Evolutionary conservation across 2,329 filamentous ascomycete genomes (phyloP).

Genomic region (Colletotrichum truncatum): DNA sequence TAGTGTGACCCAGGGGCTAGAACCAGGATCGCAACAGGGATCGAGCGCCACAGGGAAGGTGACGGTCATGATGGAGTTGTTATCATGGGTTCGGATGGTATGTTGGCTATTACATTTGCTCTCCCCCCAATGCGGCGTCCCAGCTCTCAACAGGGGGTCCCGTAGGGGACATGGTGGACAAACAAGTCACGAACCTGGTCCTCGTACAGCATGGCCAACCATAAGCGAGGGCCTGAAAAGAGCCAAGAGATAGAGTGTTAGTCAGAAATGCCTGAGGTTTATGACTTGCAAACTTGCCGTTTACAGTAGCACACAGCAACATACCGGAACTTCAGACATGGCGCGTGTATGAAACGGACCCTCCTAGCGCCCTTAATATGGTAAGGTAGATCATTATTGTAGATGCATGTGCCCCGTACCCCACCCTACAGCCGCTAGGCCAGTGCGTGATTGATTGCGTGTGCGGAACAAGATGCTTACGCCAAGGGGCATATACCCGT

Average conservation of each 20-base stretch:
- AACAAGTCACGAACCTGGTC: not conserved
- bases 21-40: slow-evolving; percentile 6
- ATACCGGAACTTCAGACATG: slow-evolving; percentile 26
- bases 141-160: not conserved
- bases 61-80: slow-evolving; percentile 10
- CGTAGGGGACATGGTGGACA: not conserved
- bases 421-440: slow-evolving; percentile 11
- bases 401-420: not conserved
- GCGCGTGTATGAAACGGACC: slow-evolving; percentile 24
- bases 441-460: not conserved
- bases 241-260: not conserved
- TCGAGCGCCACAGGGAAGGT: slow-evolving; percentile 5
- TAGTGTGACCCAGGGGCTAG: slow-evolving; percentile 10
- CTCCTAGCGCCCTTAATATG: slow-evolving; percentile 26
- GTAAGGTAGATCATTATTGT: slow-evolving; percentile 25
- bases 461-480: not conserved
- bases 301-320: not conserved
- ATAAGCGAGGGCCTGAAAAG: not conserved
- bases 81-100: not conserved
- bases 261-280: not conserved
- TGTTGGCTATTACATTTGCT: not conserved
- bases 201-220: not conserved
- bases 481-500: slow-evolving; percentile 8
- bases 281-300: slow-evolving; percentile 13
- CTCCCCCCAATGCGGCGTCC: not conserved